A percentile compares a stretch with the other conserved stretches of the same genome.
Conservation (phyloP, 1,284 basidiomycete genomes). For the Neolentinus lepideus region DNA sequence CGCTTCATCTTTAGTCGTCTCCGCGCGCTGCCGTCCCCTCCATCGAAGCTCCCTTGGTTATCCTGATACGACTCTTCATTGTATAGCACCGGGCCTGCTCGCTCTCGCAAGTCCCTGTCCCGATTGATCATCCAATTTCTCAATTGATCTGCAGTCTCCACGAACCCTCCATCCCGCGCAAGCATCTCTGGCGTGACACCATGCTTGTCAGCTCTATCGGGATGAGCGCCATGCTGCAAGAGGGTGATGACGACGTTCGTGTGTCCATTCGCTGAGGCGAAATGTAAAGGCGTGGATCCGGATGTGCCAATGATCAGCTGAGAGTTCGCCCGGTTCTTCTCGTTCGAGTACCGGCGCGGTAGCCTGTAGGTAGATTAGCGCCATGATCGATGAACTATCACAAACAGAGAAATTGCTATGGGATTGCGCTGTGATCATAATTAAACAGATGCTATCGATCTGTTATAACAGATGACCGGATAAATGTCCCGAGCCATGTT, state of each 20-base stretch:
- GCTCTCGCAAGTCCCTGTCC: conserved; percentile 44
- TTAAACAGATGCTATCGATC: background rate
- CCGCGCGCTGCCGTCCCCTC: conserved; percentile 15
- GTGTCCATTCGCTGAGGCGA: conserved; percentile 86
- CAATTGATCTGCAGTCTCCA: conserved; percentile 56
- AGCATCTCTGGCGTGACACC: conserved; percentile 74
- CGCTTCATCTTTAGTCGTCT: conserved; percentile 50
- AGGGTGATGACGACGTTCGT: conserved; percentile 28
- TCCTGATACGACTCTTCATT: conserved; percentile 15
- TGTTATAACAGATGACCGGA: conserved; percentile 1
- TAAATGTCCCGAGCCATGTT: too few relatives aligned
- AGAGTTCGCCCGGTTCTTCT: conserved; percentile 50
- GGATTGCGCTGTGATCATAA: background rate
- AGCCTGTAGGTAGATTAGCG: conserved; percentile 52
- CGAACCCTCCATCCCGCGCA: conserved; percentile 62
- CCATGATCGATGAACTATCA: background rate
- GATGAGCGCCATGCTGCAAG: conserved; percentile 34
- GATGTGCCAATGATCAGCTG: conserved; percentile 70
- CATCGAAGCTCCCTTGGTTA: conserved; percentile 20
- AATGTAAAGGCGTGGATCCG: conserved; percentile 90
- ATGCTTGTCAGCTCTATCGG: conserved; percentile 65
- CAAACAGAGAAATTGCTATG: background rate
- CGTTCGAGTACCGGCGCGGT: conserved; percentile 71
- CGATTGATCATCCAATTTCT: conserved; percentile 49
- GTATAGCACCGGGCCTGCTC: conserved; percentile 12